These are phyloP conservation scores for Macrophomina tecta DNA, from an alignment of 2,329 filamentous ascomycete species.

Conservation along the genomic window DNA sequence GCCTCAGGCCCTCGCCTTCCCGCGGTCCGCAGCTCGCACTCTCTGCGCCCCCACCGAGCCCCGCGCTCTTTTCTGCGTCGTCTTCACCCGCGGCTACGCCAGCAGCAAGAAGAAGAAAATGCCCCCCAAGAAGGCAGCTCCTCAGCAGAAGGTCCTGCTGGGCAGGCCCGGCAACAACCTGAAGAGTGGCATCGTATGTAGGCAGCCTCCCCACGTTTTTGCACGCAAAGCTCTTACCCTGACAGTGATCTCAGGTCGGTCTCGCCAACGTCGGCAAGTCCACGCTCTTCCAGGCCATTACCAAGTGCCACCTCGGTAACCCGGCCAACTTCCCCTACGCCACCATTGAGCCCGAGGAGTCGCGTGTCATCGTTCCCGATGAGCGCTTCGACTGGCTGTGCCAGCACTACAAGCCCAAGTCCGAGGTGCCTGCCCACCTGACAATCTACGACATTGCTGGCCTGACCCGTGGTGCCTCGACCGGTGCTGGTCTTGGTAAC, in stretches of 20 bases:
- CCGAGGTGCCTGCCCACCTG: slow-evolving; percentile 92
- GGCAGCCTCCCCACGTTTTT: slow-evolving; percentile 49
- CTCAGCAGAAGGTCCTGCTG: slow-evolving; percentile 95
- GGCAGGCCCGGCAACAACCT: slow-evolving; percentile 96
- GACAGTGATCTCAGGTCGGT: slow-evolving; percentile 74
- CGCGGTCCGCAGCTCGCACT: slow-evolving; percentile 57
- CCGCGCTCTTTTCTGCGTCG: slow-evolving; percentile 46
- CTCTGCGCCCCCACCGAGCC: slow-evolving; percentile 41
- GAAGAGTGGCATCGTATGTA: slow-evolving; percentile 97
- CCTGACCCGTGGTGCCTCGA: slow-evolving; percentile 93
- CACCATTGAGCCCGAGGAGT: slow-evolving; percentile 98
- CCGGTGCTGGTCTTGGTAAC: slow-evolving; percentile 96
- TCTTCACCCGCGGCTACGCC: slow-evolving; percentile 61
- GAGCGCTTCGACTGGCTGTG: slow-evolving; percentile 95
- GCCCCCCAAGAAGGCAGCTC: slow-evolving; percentile 91
- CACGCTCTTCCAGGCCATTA: slow-evolving; percentile 99
- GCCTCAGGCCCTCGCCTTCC: slow-evolving; percentile 57
- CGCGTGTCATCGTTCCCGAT: slow-evolving; percentile 95
- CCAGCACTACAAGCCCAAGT: slow-evolving; percentile 98
- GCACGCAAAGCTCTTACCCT: slow-evolving; percentile 46
- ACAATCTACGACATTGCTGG: slow-evolving; percentile 99
- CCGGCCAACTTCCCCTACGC: slow-evolving; percentile 99
- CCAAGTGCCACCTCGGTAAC: slow-evolving; percentile 95
- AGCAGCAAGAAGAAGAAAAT: slow-evolving; percentile 70
- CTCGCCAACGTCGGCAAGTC: slow-evolving; percentile 99